phyloP scores from a whole-genome alignment of 2,329 filamentous ascomycete genomes.

The Colletotrichum scovillei region DNA sequence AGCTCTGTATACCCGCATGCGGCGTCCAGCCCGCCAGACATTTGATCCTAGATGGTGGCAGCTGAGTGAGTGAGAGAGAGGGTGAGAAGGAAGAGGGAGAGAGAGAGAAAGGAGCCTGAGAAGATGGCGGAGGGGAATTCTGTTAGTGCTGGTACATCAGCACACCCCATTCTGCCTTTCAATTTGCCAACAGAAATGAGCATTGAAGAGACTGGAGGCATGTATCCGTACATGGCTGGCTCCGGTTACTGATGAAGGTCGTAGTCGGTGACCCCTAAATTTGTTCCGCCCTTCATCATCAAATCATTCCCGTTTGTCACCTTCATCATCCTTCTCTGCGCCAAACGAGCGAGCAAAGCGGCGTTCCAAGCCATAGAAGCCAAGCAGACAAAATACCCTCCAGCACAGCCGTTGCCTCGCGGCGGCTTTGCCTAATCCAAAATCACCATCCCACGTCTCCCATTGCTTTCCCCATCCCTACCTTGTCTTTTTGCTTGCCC shows the following conservation, averaged over 20 bases:
- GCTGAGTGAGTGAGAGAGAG: not conserved
- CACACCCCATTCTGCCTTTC: not conserved
- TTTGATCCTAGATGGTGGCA: not conserved
- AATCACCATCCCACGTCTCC: not conserved
- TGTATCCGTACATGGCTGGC: not conserved
- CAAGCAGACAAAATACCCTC: not conserved
- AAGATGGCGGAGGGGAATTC: not conserved
- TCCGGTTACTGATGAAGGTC: not conserved
- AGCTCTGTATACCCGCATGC: constrained; percentile 7
- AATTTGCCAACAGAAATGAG: not conserved
- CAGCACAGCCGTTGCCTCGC: not conserved
- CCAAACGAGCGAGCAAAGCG: not conserved
- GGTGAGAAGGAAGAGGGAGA: not conserved
- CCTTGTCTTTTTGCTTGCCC: constrained; percentile 11
- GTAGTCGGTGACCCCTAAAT: constrained; percentile 18
- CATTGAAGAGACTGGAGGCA: not conserved
- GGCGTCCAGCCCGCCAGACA: not conserved
- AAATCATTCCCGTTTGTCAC: not conserved
- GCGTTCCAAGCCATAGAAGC: constrained; percentile 6
- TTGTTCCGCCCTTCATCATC: not conserved
- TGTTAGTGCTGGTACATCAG: constrained; percentile 4
- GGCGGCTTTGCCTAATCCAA: constrained; percentile 18
- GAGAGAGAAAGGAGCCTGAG: not conserved
- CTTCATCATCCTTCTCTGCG: not conserved
- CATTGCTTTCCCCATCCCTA: not conserved